phyloP scores from a whole-genome alignment of 805 yeast genomes.

The Pichia cabralensis region DNA sequence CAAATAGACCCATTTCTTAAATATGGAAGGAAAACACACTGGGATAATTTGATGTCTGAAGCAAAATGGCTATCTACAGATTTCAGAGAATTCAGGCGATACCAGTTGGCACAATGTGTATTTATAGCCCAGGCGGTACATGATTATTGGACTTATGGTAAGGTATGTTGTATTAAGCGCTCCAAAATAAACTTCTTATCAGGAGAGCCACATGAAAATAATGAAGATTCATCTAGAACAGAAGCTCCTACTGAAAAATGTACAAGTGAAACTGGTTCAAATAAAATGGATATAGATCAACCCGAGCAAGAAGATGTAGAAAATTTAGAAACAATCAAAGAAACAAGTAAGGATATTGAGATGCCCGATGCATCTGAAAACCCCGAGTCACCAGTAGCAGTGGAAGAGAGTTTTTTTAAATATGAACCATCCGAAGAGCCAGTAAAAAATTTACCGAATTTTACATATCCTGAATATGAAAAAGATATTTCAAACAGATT shows the following conservation, averaged over 20 bases:
- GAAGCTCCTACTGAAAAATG: background rate
- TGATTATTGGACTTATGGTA: conserved; percentile 75
- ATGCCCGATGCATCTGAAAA: background rate
- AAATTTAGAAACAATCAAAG: background rate
- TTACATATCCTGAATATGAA: conserved; percentile 22
- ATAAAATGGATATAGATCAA: no score
- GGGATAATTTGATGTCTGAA: conserved; percentile 70
- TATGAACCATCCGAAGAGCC: background rate
- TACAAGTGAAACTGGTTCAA: background rate
- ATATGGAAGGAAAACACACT: conserved; percentile 39
- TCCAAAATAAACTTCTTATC: no score
- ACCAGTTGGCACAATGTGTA: conserved; percentile 60
- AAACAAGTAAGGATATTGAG: conserved; percentile 4
- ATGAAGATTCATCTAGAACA: background rate
- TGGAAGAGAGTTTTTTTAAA: no score
- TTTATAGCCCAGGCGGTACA: conserved; percentile 60
- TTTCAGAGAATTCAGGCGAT: conserved; percentile 58
- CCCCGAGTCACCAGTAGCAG: no score
- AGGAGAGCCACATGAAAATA: conserved; percentile 12
- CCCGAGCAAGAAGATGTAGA: background rate
- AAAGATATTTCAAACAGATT: conserved; percentile 2
- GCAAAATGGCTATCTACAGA: conserved; percentile 79
- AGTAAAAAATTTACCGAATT: conserved; percentile 20
- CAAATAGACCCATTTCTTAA: conserved; percentile 54
- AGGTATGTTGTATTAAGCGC: conserved; percentile 50